A percentile compares a stretch with the other conserved stretches of the same genome.
Conservation (phyloP, 139 green algal genomes). For the Pseudopediastrum boryanum region DNA sequence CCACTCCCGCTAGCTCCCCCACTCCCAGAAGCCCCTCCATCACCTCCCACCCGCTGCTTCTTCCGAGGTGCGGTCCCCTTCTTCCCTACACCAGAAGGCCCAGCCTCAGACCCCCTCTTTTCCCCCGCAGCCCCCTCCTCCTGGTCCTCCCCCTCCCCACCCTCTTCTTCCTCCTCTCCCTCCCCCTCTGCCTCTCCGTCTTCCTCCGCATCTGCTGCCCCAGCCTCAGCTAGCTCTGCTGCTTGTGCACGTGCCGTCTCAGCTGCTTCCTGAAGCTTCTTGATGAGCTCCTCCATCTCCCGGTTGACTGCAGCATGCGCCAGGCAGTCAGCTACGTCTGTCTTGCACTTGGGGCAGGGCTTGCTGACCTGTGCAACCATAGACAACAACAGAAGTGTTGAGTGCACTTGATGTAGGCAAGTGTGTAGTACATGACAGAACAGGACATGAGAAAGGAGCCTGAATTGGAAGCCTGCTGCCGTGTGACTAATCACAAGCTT, state of each 20-base stretch:
- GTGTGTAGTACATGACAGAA: no score
- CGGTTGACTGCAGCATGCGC: conserved; percentile 67
- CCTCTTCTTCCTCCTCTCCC: conserved; percentile 26
- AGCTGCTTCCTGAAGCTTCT: conserved; percentile 59
- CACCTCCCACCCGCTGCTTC: background rate
- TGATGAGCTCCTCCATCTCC: conserved; percentile 48
- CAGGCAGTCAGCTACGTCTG: conserved; percentile 84
- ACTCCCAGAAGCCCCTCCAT: no score
- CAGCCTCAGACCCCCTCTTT: no score
- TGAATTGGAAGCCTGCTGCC: no score
- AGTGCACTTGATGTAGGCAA: no score
- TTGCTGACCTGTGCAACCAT: conserved; percentile 50
- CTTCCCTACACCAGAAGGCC: no score
- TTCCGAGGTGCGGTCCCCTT: background rate
- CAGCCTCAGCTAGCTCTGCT: conserved; percentile 25
- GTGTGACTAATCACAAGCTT: no score
- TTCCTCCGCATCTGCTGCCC: conserved; percentile 26
- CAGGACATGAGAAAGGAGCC: no score
- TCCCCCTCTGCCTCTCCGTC: conserved; percentile 36
- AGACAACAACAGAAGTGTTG: no score
- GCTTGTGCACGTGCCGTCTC: conserved; percentile 29
- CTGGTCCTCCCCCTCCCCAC: background rate
- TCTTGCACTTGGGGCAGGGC: conserved; percentile 68
- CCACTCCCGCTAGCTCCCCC: background rate
- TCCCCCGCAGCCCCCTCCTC: conserved; percentile 25